Evolutionary conservation across 805 yeast species (phyloP).

Genomic region (Kockiozyma suomiensis): DNA sequence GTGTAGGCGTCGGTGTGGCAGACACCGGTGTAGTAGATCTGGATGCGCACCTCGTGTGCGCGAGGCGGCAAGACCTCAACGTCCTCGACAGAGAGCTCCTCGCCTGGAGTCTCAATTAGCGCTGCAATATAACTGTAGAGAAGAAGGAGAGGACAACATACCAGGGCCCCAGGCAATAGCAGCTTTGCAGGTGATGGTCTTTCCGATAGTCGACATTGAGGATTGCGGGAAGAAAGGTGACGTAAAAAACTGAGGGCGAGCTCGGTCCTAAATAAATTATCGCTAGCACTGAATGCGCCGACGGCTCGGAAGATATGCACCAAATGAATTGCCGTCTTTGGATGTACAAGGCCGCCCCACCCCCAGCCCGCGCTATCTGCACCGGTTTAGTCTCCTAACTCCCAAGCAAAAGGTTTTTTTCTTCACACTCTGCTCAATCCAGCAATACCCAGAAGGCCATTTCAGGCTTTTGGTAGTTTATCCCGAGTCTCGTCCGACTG

Average conservation of each 20-base stretch:
- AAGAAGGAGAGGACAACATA: slow-evolving; percentile 43
- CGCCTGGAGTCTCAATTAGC: slow-evolving; percentile 21
- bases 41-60: slow-evolving; percentile 96
- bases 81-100: slow-evolving; percentile 76
- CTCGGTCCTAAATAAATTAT: not conserved
- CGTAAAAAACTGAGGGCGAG: not conserved
- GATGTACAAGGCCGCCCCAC: slow-evolving; percentile 3
- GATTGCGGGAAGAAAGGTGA: not conserved
- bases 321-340: slow-evolving; percentile 2
- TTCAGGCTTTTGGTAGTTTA: too few species aligned
- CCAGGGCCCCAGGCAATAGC: slow-evolving; percentile 98
- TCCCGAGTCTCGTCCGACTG: not conserved
- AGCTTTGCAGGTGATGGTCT: slow-evolving; percentile 77
- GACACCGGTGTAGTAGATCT: slow-evolving; percentile 84
- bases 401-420: not conserved
- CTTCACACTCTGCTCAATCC: not conserved
- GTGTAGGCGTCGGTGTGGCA: slow-evolving; percentile 99
- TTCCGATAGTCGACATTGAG: slow-evolving; percentile 41
- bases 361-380: not conserved
- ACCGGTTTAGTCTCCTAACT: not conserved
- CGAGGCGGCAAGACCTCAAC: slow-evolving; percentile 91
- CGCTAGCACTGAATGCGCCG: not conserved
- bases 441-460: not conserved
- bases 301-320: not conserved
- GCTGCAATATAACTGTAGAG: not conserved